These are phyloP conservation scores for Margaritispora aquatica DNA, from an alignment of 495 filamentous ascomycete genomes.

Conservation along the genomic window DNA sequence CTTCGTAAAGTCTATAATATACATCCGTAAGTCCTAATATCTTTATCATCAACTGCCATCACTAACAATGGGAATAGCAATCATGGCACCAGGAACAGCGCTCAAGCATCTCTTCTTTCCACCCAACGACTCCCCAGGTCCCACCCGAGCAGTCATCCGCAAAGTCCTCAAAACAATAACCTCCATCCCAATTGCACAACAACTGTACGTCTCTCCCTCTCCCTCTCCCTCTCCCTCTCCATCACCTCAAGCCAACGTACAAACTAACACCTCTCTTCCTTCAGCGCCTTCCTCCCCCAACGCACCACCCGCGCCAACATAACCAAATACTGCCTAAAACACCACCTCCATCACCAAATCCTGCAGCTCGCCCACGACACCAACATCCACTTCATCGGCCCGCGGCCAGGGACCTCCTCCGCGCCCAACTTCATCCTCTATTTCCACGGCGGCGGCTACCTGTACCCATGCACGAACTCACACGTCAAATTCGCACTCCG, in stretches of 20 bases:
- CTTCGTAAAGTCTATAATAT: neutral
- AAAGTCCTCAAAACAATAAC: neutral
- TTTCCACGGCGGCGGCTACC: constrained; percentile 14
- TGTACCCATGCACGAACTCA: neutral
- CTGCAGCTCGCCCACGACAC: neutral
- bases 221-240: too few relatives aligned
- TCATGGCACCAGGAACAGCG: neutral
- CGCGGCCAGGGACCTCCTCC: neutral
- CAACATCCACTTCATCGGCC: constrained; percentile 8
- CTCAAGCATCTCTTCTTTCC: neutral
- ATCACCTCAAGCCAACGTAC: neutral
- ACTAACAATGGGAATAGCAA: neutral
- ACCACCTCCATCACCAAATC: neutral
- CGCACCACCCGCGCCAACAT: neutral
- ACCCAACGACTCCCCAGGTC: constrained; percentile 22
- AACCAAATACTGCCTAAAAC: neutral
- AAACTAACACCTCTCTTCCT: neutral
- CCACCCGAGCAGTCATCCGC: constrained; percentile 19
- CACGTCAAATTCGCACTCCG: constrained; percentile 2
- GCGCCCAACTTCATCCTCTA: constrained; percentile 6
- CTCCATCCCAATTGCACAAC: neutral
- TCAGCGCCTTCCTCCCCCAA: neutral
- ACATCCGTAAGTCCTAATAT: neutral
- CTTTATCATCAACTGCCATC: neutral
- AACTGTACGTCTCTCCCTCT: neutral